Percentiles rank a stretch among this genome's conserved stretches.
Evolutionary conservation across 176 grass and related monocot species (phyloP).

Genomic region (Cymbopogon citratus): DNA sequence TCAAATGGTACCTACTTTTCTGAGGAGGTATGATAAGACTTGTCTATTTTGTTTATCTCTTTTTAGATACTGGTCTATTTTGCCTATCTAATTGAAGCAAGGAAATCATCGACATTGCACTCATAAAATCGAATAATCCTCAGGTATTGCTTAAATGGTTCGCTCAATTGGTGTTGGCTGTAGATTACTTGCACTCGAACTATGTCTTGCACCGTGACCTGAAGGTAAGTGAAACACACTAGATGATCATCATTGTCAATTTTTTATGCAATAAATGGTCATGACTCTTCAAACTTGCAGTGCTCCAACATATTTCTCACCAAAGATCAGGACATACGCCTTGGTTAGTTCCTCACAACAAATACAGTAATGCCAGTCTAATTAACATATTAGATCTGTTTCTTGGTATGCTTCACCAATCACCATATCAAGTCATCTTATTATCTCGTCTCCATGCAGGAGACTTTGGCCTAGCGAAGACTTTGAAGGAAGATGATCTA

Average conservation of each 20-base stretch:
- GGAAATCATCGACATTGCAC: not conserved
- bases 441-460: slow-evolving; percentile 51
- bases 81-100: not conserved
- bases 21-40: slow-evolving; percentile 63
- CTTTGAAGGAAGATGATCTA: slow-evolving; percentile 89
- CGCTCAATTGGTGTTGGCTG: slow-evolving; percentile 70
- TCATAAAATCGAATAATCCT: slow-evolving; percentile 21
- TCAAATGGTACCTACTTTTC: slow-evolving; percentile 76
- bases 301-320: slow-evolving; percentile 99
- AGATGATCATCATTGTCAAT: not conserved
- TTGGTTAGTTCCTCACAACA: slow-evolving; percentile 63
- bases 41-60: not conserved
- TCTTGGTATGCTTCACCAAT: not conserved
- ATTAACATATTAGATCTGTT: not conserved
- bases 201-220: slow-evolving; percentile 93
- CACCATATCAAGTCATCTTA: not conserved
- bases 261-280: not conserved
- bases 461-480: slow-evolving; percentile 97
- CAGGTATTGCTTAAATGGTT: slow-evolving; percentile 98
- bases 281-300: slow-evolving; percentile 38
- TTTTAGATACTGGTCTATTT: not conserved
- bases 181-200: slow-evolving; percentile 97
- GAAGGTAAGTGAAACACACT: slow-evolving; percentile 45
- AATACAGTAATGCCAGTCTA: not conserved
- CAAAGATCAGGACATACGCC: slow-evolving; percentile 91